A percentile compares a stretch with the other conserved stretches of the same genome.
Evolutionary conservation across 768 basidiomycete genomes (phyloP).

Genomic region (Boletus bicolor): DNA sequence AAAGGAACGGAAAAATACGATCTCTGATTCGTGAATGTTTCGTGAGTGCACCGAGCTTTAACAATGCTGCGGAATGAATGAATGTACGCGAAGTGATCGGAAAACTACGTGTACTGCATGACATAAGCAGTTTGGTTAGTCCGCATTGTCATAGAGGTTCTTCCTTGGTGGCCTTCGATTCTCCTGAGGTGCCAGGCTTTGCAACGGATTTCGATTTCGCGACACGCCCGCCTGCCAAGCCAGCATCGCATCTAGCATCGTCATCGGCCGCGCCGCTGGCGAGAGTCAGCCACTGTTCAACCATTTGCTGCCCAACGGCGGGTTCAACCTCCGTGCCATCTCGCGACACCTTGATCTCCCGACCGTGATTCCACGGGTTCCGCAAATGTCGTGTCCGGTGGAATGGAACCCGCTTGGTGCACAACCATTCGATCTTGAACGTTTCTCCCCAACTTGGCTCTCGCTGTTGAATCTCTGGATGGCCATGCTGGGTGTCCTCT

Average conservation of each 20-base stretch:
- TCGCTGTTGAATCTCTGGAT: conserved; percentile 14
- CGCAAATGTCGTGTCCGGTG: conserved; percentile 71
- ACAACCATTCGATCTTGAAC: conserved; percentile 83
- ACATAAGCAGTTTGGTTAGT: background rate
- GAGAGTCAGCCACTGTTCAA: conserved; percentile 65
- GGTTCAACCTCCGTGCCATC: conserved; percentile 95
- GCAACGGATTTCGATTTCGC: conserved; percentile 8
- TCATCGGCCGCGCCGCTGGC: conserved; percentile 13
- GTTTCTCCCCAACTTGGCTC: conserved; percentile 63
- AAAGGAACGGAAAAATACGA: background rate
- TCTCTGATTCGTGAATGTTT: background rate
- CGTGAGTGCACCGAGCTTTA: background rate
- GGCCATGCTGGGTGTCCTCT: conserved; percentile 9
- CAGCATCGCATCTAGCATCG: background rate
- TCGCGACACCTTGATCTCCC: conserved; percentile 76
- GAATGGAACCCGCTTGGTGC: conserved; percentile 70
- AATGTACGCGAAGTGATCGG: background rate
- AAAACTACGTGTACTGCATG: background rate
- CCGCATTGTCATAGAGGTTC: background rate
- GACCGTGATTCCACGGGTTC: conserved; percentile 91
- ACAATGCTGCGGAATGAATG: background rate
- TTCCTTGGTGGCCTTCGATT: background rate
- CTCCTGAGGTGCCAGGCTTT: background rate
- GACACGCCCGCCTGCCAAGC: background rate
- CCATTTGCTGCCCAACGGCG: conserved; percentile 56